These are phyloP conservation scores for Fusarium nygamai DNA, from an alignment of 2,329 filamentous ascomycete species.

Conservation along the genomic window DNA sequence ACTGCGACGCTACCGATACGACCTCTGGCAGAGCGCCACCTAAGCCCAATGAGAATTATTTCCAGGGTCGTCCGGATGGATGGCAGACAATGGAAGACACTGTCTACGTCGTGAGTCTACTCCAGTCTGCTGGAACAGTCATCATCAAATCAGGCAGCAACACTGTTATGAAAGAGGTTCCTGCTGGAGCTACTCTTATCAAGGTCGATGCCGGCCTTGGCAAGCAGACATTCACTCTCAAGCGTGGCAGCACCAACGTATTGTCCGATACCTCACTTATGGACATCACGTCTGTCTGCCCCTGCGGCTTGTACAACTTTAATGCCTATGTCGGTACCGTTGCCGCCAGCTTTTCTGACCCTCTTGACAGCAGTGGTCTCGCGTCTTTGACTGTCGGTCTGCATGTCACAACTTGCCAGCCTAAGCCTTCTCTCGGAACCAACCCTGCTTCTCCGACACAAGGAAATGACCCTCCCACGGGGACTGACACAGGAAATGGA, in stretches of 20 bases:
- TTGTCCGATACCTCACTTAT: slow-evolving; percentile 59
- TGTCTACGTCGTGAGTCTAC: slow-evolving; percentile 63
- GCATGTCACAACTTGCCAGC: slow-evolving; percentile 44
- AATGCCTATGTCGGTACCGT: slow-evolving; percentile 65
- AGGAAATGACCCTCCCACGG: slow-evolving; percentile 41
- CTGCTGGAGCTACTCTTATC: slow-evolving; percentile 46
- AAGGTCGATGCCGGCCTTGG: slow-evolving; percentile 57
- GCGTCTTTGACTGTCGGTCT: slow-evolving; percentile 44
- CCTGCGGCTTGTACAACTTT: slow-evolving; percentile 66
- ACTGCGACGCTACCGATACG: slow-evolving; percentile 64
- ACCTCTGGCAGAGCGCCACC: slow-evolving; percentile 54
- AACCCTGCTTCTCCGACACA: slow-evolving; percentile 49
- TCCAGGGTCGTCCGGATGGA: slow-evolving; percentile 61
- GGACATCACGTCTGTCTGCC: slow-evolving; percentile 59
- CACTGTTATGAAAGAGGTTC: slow-evolving; percentile 47
- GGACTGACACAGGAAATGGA: not conserved
- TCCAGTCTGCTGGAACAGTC: slow-evolving; percentile 56
- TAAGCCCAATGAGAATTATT: slow-evolving; percentile 61
- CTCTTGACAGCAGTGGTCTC: slow-evolving; percentile 40
- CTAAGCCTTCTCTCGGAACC: slow-evolving; percentile 46
- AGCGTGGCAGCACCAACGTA: slow-evolving; percentile 52
- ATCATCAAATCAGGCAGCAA: slow-evolving; percentile 57
- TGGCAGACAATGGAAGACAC: slow-evolving; percentile 59
- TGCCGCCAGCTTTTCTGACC: slow-evolving; percentile 48
- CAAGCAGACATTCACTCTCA: slow-evolving; percentile 55